phyloP scores from a whole-genome alignment of 306 rosid genomes.

The Fragaria ananassa region DNA sequence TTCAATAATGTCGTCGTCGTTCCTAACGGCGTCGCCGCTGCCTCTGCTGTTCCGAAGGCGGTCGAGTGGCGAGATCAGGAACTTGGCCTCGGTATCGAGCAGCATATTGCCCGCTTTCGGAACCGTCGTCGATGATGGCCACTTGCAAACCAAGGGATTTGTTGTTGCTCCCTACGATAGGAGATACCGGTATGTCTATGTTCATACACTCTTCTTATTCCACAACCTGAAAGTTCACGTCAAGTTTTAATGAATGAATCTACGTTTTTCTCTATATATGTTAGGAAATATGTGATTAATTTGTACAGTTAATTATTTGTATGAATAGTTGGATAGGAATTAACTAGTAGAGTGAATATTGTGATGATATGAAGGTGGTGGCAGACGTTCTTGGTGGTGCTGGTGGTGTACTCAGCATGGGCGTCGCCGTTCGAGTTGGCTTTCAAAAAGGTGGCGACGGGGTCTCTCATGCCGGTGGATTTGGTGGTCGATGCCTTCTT shows the following conservation, averaged over 20 bases:
- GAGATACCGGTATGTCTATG: conserved; percentile 50
- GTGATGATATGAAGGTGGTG: conserved; percentile 48
- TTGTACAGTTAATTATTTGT: background rate
- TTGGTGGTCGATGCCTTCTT: conserved; percentile 68
- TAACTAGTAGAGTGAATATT: background rate
- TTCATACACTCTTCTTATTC: background rate
- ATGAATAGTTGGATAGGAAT: background rate
- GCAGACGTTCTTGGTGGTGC: conserved; percentile 66
- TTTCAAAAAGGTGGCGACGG: conserved; percentile 47
- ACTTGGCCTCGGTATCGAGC: conserved; percentile 65
- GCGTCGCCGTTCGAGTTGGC: conserved; percentile 85
- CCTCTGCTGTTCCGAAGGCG: conserved; percentile 48
- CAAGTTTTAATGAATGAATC: background rate
- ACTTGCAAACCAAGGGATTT: conserved; percentile 47
- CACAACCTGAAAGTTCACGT: background rate
- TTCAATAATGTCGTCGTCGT: conserved; percentile 23
- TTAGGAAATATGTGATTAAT: background rate
- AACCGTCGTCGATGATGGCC: conserved; percentile 41
- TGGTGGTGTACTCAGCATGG: conserved; percentile 87
- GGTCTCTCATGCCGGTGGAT: conserved; percentile 52
- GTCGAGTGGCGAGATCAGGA: conserved; percentile 49
- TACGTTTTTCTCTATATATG: background rate
- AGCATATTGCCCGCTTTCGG: conserved; percentile 75
- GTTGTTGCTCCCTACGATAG: conserved; percentile 62
- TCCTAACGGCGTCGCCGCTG: conserved; percentile 33